phyloP scores from a whole-genome alignment of 2,329 filamentous ascomycete genomes.

The Nemania serpens region DNA sequence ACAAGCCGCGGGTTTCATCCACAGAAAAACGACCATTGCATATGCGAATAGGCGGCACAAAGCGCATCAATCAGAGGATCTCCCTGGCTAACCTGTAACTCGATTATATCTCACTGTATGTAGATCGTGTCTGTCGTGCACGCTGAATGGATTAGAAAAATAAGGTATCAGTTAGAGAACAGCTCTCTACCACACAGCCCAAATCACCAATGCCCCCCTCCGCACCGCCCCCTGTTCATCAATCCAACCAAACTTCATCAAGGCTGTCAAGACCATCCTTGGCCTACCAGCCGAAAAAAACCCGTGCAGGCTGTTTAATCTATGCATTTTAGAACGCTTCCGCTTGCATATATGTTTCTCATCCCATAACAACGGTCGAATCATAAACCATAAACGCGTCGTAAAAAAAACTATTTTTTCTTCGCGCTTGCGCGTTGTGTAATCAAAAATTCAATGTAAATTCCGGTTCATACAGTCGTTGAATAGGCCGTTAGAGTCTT shows the following conservation, averaged over 20 bases:
- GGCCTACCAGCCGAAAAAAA: slow-evolving; percentile 12
- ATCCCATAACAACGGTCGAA: slow-evolving; percentile 33
- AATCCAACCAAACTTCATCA: slow-evolving; percentile 13
- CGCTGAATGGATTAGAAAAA: slow-evolving; percentile 14
- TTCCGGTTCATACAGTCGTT: slow-evolving; percentile 44
- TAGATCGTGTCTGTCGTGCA: slow-evolving; percentile 19
- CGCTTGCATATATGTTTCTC: slow-evolving; percentile 34
- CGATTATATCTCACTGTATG: slow-evolving; percentile 22
- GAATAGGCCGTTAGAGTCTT: slow-evolving; percentile 40
- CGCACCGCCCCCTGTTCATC: neutral
- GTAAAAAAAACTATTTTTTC: slow-evolving; percentile 35
- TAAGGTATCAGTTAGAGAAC: slow-evolving; percentile 26
- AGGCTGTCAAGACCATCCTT: slow-evolving; percentile 6
- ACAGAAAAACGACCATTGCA: slow-evolving; percentile 24
- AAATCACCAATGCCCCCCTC: slow-evolving; percentile 10
- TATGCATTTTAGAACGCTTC: slow-evolving; percentile 38
- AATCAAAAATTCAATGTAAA: slow-evolving; percentile 33
- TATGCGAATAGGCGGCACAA: slow-evolving; percentile 25
- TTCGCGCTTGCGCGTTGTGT: slow-evolving; percentile 40
- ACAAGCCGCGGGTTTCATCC: slow-evolving; percentile 8
- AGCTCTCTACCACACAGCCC: slow-evolving; percentile 10
- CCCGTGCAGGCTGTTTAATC: slow-evolving; percentile 29
- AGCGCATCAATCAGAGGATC: neutral
- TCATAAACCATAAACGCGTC: slow-evolving; percentile 39
- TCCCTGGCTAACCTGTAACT: slow-evolving; percentile 3